A percentile compares a stretch with the other conserved stretches of the same genome.
Conservation (phyloP, 2,329 filamentous ascomycete genomes). For the Aspergillus aculeatus region DNA sequence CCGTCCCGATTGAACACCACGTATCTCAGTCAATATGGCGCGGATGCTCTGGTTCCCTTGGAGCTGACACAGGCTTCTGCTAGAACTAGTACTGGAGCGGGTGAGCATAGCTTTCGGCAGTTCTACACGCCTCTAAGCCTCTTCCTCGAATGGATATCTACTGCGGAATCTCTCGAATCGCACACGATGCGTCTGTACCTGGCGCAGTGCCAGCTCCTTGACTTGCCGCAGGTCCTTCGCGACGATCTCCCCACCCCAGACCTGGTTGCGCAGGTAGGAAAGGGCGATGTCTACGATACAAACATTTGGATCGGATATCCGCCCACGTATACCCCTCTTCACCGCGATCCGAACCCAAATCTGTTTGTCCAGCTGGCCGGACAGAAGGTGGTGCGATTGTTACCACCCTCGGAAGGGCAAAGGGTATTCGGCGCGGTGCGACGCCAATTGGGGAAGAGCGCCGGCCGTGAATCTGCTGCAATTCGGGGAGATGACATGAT, state of each 20-base stretch:
- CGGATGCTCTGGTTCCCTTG: slow-evolving; percentile 55
- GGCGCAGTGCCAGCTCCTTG: slow-evolving; percentile 72
- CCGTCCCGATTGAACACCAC: slow-evolving; percentile 41
- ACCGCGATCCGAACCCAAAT: slow-evolving; percentile 93
- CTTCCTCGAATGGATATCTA: slow-evolving; percentile 57
- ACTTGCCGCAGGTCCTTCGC: slow-evolving; percentile 64
- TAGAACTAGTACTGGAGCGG: neutral
- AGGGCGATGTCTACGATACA: slow-evolving; percentile 80
- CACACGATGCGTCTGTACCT: slow-evolving; percentile 65
- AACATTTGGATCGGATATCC: slow-evolving; percentile 86
- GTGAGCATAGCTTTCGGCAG: slow-evolving; percentile 42
- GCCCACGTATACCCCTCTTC: slow-evolving; percentile 85
- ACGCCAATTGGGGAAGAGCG: slow-evolving; percentile 35
- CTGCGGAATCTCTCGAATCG: slow-evolving; percentile 22
- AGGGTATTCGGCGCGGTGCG: slow-evolving; percentile 61
- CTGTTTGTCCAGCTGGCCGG: slow-evolving; percentile 80
- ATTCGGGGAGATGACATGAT: slow-evolving; percentile 89
- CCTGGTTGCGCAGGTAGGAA: slow-evolving; percentile 63
- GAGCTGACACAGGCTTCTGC: slow-evolving; percentile 50
- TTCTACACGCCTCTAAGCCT: slow-evolving; percentile 57
- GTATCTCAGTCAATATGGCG: slow-evolving; percentile 48
- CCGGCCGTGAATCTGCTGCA: slow-evolving; percentile 38
- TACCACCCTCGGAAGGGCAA: slow-evolving; percentile 64
- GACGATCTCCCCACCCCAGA: slow-evolving; percentile 67
- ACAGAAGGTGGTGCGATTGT: slow-evolving; percentile 69